Percentiles rank a stretch among this genome's conserved stretches.
Conservation (phyloP, 768 basidiomycete genomes). For the Lactarius evosmus region DNA sequence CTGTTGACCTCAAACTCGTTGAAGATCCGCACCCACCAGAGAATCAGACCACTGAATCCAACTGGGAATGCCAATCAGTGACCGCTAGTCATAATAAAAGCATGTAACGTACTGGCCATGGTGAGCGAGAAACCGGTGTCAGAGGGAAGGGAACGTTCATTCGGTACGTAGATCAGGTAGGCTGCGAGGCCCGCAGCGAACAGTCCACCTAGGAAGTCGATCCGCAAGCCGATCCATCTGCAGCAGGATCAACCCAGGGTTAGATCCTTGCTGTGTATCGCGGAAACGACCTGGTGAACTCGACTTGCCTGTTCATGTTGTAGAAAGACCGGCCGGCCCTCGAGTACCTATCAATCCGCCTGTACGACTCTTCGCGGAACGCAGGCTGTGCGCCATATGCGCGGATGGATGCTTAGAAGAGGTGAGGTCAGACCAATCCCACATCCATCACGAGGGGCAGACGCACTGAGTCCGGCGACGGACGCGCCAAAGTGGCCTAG, state of each 20-base stretch:
- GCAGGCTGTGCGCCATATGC: slow-evolving; percentile 52
- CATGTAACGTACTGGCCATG: slow-evolving; percentile 39
- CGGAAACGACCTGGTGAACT: neutral
- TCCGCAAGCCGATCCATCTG: slow-evolving; percentile 48
- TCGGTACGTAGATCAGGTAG: slow-evolving; percentile 49
- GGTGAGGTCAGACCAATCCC: neutral
- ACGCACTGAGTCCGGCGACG: slow-evolving; percentile 45
- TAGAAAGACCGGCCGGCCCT: slow-evolving; percentile 43
- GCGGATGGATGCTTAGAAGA: slow-evolving; percentile 42
- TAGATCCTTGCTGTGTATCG: neutral
- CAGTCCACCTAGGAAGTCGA: slow-evolving; percentile 56
- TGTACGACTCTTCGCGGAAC: slow-evolving; percentile 42
- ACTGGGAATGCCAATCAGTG: slow-evolving; percentile 34
- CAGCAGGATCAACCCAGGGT: neutral
- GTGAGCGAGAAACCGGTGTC: slow-evolving; percentile 41
- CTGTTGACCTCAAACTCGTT: slow-evolving; percentile 47
- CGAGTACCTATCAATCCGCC: slow-evolving; percentile 47
- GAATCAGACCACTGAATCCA: slow-evolving; percentile 52
- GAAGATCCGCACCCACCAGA: slow-evolving; percentile 45
- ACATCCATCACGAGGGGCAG: too few relatives aligned
- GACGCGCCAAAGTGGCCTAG: slow-evolving; percentile 52
- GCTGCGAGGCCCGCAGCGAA: slow-evolving; percentile 50
- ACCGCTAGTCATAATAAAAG: neutral
- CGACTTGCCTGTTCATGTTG: slow-evolving; percentile 43
- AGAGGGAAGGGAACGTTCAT: slow-evolving; percentile 36